A percentile compares a stretch with the other conserved stretches of the same genome.
These are phyloP conservation scores for Trichosporon sp. DNA, from an alignment of 1,284 basidiomycete species.

Conservation along the genomic window DNA sequence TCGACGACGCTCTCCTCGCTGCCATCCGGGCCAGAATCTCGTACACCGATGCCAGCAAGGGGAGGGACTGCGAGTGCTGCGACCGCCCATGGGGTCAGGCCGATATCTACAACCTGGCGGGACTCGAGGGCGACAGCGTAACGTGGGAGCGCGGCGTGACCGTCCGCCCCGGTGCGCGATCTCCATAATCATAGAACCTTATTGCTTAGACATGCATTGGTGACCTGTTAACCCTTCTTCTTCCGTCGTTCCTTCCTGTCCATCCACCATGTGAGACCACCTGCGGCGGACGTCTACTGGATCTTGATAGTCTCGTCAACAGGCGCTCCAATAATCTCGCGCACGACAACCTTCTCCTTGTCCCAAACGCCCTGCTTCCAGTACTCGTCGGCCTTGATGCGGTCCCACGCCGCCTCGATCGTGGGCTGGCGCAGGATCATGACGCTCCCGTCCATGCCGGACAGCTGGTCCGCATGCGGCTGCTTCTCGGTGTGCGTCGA, in stretches of 20 bases:
- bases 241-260: background rate
- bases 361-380: constrained; percentile 55
- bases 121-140: background rate
- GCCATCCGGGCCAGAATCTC: background rate
- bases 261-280: too few relatives aligned
- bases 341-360: constrained; percentile 42
- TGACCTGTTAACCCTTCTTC: background rate
- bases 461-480: constrained; percentile 29
- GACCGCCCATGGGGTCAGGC: background rate
- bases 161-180: background rate
- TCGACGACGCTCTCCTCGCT: constrained; percentile 1
- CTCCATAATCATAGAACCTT: too few relatives aligned
- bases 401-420: constrained; percentile 46
- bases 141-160: constrained; percentile 9
- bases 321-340: constrained; percentile 42
- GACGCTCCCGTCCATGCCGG: constrained; percentile 48
- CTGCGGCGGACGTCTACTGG: constrained; percentile 19
- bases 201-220: background rate
- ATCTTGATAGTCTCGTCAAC: constrained; percentile 35
- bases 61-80: background rate
- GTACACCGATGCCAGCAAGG: background rate
- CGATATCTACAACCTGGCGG: background rate
- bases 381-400: constrained; percentile 52
- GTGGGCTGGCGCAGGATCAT: constrained; percentile 48
- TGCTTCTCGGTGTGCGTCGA: constrained; percentile 26